Evolutionary conservation across 495 filamentous ascomycete genomes (phyloP).

Genomic region (Hypoxylon trugodes): DNA sequence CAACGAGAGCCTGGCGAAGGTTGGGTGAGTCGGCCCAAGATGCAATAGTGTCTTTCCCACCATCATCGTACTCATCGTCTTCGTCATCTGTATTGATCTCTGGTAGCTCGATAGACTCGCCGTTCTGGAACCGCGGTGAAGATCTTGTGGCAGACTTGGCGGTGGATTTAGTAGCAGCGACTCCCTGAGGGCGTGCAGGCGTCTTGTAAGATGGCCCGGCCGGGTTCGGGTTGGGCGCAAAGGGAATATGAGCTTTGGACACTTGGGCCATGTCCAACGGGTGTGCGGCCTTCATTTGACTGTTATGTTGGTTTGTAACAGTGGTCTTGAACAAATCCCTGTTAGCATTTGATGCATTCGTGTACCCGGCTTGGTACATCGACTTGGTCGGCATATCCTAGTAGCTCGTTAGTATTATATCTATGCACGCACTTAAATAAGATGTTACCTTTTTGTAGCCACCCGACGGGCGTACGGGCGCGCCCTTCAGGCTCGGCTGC

Average conservation of each 20-base stretch:
- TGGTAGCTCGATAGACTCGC: conserved; percentile 84
- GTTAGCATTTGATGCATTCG: conserved; percentile 53
- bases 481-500: conserved; percentile 70
- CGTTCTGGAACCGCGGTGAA: conserved; percentile 80
- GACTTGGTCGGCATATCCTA: conserved; percentile 69
- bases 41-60: conserved; percentile 65
- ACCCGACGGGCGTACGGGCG: conserved; percentile 82
- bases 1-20: conserved; percentile 70
- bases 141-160: conserved; percentile 67
- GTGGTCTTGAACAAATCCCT: conserved; percentile 57
- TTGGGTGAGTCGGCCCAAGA: conserved; percentile 87
- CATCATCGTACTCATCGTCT: conserved; percentile 75
- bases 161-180: conserved; percentile 52
- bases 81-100: conserved; percentile 90
- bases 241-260: conserved; percentile 87
- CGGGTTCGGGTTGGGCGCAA: conserved; percentile 73
- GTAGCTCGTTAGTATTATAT: conserved; percentile 9
- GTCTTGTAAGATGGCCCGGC: conserved; percentile 67
- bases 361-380: conserved; percentile 69
- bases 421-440: background rate
- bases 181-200: conserved; percentile 58
- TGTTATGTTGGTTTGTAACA: conserved; percentile 61
- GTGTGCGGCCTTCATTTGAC: conserved; percentile 67
- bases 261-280: conserved; percentile 82
- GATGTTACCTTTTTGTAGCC: conserved; percentile 76